phyloP scores from a whole-genome alignment of 257 asterid species.

The Ocimum tenuiflorum region DNA sequence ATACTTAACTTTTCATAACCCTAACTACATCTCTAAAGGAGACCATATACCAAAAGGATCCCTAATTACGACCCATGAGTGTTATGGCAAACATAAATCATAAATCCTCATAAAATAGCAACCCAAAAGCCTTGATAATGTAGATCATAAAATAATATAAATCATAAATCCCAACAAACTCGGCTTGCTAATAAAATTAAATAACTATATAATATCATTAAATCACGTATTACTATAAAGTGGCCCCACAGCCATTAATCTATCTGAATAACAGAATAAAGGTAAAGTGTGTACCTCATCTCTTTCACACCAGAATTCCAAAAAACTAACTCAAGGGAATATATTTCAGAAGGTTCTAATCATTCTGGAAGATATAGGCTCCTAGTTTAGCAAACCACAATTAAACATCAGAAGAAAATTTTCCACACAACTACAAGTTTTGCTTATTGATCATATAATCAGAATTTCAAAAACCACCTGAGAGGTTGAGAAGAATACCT shows the following conservation, averaged over 20 bases:
- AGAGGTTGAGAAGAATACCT: constrained; percentile 44
- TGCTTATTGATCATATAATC: constrained; percentile 2
- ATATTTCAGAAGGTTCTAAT: constrained; percentile 10
- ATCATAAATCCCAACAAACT: too few species aligned
- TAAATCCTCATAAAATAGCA: too few species aligned
- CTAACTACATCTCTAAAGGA: too few species aligned
- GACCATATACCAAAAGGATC: too few species aligned
- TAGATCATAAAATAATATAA: too few species aligned
- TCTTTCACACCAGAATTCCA: neutral
- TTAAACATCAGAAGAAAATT: neutral
- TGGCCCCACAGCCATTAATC: neutral
- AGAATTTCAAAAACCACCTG: neutral
- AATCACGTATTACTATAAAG: neutral
- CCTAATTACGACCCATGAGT: too few species aligned
- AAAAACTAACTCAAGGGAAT: neutral
- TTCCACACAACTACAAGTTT: neutral
- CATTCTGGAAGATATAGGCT: neutral
- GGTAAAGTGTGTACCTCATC: neutral
- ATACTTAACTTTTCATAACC: too few species aligned
- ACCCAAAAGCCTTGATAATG: too few species aligned
- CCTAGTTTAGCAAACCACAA: neutral
- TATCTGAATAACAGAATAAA: neutral
- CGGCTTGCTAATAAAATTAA: too few species aligned
- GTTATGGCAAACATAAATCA: too few species aligned
- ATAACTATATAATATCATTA: neutral